Base-by-base conservation (phyloP, 768 basidiomycete genomes). In the Plicaturopsis crispa region DNA sequence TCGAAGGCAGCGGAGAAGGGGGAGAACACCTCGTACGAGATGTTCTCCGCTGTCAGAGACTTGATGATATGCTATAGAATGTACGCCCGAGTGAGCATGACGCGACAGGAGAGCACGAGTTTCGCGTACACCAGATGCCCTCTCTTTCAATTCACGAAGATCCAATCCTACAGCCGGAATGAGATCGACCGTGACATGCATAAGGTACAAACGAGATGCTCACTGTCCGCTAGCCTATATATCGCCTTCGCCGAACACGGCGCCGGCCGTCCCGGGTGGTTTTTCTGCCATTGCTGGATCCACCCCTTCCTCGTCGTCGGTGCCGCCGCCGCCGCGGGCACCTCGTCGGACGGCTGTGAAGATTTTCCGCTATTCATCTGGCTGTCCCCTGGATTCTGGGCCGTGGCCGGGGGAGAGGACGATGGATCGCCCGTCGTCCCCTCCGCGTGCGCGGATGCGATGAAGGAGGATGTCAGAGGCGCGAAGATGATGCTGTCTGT, bases 401-500 rank as follows among this genome's bases (percentile, higher is more conserved):
- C 30, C 12, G 40, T 33, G 36, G 36, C 35, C 14, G 36, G 38
- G 23, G 36, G 26, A 2, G 49, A 40, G 16, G 40, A 23, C 3
- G 42, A 39, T 31, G 48, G 44, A n/a, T n/a, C n/a, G n/a, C n/a
- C n/a, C n/a, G n/a, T n/a, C n/a, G n/a, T n/a, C n/a, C n/a, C n/a
- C n/a, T n/a, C n/a, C n/a, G n/a, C n/a, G 48, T 48, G 26, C 51
- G 61, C 24, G 38, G 43, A 34, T 14, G 50, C 31, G 12, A 57
- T 49, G 45, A 84, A 83, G 22, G 76, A 72, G 5, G 90, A 92
- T 0, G 86, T 77, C 13, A 92, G 62, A 0, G 89, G 89, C 0
- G 90, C 85, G 47, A 92, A 92, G 20, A 80, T 70, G 45, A 92
- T 84, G 19, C 70, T 72, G 49, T 90, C 86, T 12, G 89, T 92